Conservation (phyloP, 208 protist genomes). For the Acanthamoeba pearcei region DNA sequence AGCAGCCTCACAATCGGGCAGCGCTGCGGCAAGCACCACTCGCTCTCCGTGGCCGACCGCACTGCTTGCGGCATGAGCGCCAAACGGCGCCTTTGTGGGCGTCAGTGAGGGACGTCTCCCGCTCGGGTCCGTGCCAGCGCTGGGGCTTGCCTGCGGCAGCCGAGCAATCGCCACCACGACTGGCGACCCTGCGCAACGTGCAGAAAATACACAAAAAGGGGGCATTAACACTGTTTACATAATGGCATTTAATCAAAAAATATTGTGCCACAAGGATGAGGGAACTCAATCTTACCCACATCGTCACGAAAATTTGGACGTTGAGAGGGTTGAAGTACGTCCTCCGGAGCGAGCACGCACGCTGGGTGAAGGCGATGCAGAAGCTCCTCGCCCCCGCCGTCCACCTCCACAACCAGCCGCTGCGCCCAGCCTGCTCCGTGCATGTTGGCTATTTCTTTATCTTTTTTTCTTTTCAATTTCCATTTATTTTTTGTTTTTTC, state of each 20-base stretch:
- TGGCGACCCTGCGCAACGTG: neutral
- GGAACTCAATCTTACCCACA: slow-evolving; percentile 7
- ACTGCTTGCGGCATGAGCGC: neutral
- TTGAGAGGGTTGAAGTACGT: neutral
- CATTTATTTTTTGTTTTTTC: too few relatives aligned
- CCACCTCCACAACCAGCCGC: slow-evolving; percentile 11
- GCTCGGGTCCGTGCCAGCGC: neutral
- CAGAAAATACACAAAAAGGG: neutral
- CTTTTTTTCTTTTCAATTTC: neutral
- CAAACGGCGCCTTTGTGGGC: too few relatives aligned
- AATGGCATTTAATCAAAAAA: neutral
- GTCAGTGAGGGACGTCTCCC: too few relatives aligned
- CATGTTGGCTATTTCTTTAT: too few relatives aligned
- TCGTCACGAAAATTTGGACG: neutral
- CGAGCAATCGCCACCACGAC: slow-evolving; percentile 26
- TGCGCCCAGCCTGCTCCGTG: neutral
- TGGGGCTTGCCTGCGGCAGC: neutral
- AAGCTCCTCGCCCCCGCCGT: neutral
- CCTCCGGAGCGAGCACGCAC: slow-evolving; percentile 32
- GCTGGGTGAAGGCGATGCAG: slow-evolving; percentile 16
- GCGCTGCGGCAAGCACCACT: neutral
- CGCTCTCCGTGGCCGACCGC: neutral
- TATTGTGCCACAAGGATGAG: neutral
- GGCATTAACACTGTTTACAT: too few relatives aligned
- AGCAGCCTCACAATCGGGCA: slow-evolving; percentile 35